phyloP scores from a whole-genome alignment of 1,284 basidiomycete species.

The Leccinum griseonigrum region DNA sequence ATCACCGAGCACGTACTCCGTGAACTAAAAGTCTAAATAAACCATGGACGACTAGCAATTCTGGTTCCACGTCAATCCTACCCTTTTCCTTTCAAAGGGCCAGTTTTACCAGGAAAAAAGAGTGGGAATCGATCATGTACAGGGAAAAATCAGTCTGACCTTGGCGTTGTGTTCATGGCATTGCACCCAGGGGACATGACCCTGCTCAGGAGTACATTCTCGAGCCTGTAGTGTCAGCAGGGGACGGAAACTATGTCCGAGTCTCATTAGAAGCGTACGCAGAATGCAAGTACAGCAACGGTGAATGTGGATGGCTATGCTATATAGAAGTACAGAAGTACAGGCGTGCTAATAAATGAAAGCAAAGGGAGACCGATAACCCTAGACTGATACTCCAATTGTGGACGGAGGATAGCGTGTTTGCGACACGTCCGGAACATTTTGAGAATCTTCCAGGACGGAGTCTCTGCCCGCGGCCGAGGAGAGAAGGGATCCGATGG shows the following conservation, averaged over 20 bases:
- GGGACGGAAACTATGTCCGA: background rate
- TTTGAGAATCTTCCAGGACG: conserved; percentile 25
- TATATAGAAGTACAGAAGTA: conserved; percentile 27
- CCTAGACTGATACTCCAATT: conserved; percentile 24
- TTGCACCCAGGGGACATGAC: conserved; percentile 11
- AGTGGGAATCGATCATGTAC: conserved; percentile 11
- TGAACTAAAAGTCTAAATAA: conserved; percentile 30
- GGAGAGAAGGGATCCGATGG: conserved; percentile 33
- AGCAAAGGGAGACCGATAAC: background rate
- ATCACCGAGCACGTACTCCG: conserved; percentile 3
- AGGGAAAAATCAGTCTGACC: conserved; percentile 9
- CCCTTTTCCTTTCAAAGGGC: conserved; percentile 12
- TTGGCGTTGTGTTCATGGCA: conserved; percentile 4
- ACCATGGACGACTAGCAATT: conserved; percentile 2
- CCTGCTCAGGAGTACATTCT: conserved; percentile 8
- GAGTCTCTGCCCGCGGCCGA: conserved; percentile 29
- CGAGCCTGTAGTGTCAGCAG: background rate
- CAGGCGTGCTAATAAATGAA: conserved; percentile 22
- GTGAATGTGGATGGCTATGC: conserved; percentile 23
- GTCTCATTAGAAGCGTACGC: conserved; percentile 22
- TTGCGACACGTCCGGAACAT: conserved; percentile 21
- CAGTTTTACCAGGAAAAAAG: conserved; percentile 1
- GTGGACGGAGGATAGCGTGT: conserved; percentile 21
- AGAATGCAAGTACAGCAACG: conserved; percentile 19
- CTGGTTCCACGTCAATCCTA: conserved; percentile 15